phyloP scores from a whole-genome alignment of 495 filamentous ascomycete genomes.

The Filosporella fistucella region DNA sequence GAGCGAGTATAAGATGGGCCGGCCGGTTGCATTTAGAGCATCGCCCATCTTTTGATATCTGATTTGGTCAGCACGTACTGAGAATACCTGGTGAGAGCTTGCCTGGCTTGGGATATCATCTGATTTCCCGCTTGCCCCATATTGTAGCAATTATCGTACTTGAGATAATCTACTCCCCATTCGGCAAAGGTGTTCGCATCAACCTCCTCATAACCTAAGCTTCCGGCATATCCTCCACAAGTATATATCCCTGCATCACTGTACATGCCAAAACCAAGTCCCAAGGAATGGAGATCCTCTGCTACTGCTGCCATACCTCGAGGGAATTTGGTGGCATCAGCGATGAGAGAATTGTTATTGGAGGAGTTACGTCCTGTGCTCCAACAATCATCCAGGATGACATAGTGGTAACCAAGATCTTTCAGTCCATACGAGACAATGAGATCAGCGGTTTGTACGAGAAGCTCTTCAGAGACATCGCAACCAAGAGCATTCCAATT shows the following conservation, averaged over 20 bases:
- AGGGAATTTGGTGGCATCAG: slow-evolving; percentile 56
- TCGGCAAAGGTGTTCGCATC: slow-evolving; percentile 59
- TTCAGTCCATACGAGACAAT: slow-evolving; percentile 51
- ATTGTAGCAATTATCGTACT: slow-evolving; percentile 71
- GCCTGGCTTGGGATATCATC: slow-evolving; percentile 32
- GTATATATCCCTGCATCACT: slow-evolving; percentile 55
- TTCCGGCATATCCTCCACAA: slow-evolving; percentile 59
- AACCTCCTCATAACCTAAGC: slow-evolving; percentile 53
- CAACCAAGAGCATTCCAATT: slow-evolving; percentile 55
- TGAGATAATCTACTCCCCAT: slow-evolving; percentile 68
- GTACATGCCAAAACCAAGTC: slow-evolving; percentile 65
- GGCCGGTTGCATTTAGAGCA: slow-evolving; percentile 47
- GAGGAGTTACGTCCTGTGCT: slow-evolving; percentile 40
- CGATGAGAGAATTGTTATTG: slow-evolving; percentile 45
- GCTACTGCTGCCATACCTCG: slow-evolving; percentile 56
- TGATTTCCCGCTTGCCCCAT: slow-evolving; percentile 44
- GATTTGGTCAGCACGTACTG: slow-evolving; percentile 27
- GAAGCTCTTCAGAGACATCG: slow-evolving; percentile 41
- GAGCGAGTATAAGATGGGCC: slow-evolving; percentile 60
- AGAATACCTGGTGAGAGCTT: slow-evolving; percentile 32
- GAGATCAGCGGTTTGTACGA: slow-evolving; percentile 39
- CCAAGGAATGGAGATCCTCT: slow-evolving; percentile 52
- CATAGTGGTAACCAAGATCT: slow-evolving; percentile 63
- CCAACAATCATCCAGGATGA: slow-evolving; percentile 67
- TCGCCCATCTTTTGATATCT: slow-evolving; percentile 58